Base-by-base conservation (phyloP, 768 basidiomycete genomes). In the Jaapia argillacea region DNA sequence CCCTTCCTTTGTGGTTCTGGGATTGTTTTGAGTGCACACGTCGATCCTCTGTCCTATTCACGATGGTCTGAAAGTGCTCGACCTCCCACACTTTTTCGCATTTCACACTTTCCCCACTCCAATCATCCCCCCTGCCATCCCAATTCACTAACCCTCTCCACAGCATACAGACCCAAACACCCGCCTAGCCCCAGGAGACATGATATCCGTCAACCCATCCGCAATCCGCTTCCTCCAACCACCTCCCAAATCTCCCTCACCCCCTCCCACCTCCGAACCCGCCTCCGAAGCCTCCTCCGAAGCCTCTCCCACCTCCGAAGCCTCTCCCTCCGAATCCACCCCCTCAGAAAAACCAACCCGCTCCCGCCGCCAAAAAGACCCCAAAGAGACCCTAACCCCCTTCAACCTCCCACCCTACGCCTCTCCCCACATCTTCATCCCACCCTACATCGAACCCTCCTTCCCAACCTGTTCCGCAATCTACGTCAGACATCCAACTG, bases 401-500 rank as follows among this genome's bases (percentile, higher is more conserved):
- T 97, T 97, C 72, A 66, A 76, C 57, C 81, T 96, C 6, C 96
- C 96, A 0, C 67, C 74, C 26, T 96, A 81, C 56, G 86, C 93
- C 7, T 75, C 89, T 0, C 93, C 96, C 0, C 87, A 84, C 71
- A 70, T 97, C 31, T 98, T 96, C 71, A 75, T 98, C 49, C 96
- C 96, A 4, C 81, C 89, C 0, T 93, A 91, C 60, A 74, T 91
- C 42, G 87, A 93, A 52, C 76, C 81, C 10, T 85, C 81, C 45
- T 97, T 86, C 70, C 56, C 74, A 38, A 90, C 91, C 6, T 97
- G 94, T 61, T 89, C 92, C 2, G 83, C 82, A 12, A 70, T 97
- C 41, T 98, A 94, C 58, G 77, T 98, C 24, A 86, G 96, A 27
- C 91, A 98, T 55, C 96, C 96, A 5, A 96, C 93, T 0, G 96